These are phyloP conservation scores for Gryganskiella cystojenkinii DNA, from an alignment of 192 early-diverging fungal genomes.

Conservation along the genomic window DNA sequence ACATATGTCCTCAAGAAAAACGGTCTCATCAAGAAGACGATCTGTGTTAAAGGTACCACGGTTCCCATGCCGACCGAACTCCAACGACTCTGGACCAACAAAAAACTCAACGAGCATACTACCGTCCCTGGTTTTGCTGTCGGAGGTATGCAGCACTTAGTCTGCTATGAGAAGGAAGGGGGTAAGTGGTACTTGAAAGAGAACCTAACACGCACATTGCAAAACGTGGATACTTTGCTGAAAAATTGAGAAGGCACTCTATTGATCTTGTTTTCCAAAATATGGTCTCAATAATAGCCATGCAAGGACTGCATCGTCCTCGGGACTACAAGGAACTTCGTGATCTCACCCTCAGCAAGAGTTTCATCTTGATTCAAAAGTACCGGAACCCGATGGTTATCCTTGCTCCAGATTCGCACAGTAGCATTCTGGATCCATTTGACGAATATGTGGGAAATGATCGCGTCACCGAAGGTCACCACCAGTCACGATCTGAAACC, in stretches of 20 bases:
- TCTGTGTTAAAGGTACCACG: slow-evolving; percentile 30
- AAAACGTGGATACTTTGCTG: neutral
- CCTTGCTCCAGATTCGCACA: neutral
- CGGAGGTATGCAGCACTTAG: slow-evolving; percentile 21
- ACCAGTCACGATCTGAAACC: too few relatives aligned
- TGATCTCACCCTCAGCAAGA: slow-evolving; percentile 27
- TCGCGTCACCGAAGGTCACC: slow-evolving; percentile 16
- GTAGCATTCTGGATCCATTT: slow-evolving; percentile 4
- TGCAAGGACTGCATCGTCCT: slow-evolving; percentile 30
- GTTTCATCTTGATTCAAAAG: slow-evolving; percentile 28
- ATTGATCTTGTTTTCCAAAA: neutral
- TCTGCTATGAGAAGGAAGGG: slow-evolving; percentile 37
- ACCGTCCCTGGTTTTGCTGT: neutral
- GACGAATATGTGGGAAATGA: slow-evolving; percentile 24
- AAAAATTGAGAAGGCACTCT: neutral
- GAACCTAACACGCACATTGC: neutral
- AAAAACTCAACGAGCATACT: neutral
- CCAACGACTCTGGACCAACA: neutral
- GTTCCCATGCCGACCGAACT: slow-evolving; percentile 5
- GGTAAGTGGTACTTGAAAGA: too few relatives aligned
- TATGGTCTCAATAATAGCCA: slow-evolving; percentile 1
- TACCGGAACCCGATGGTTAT: slow-evolving; percentile 17
- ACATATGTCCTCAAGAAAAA: slow-evolving; percentile 53
- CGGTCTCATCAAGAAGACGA: slow-evolving; percentile 54
- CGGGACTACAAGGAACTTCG: slow-evolving; percentile 24